phyloP scores from a whole-genome alignment of 164 flowering plant genomes.

The Saururus chinensis region DNA sequence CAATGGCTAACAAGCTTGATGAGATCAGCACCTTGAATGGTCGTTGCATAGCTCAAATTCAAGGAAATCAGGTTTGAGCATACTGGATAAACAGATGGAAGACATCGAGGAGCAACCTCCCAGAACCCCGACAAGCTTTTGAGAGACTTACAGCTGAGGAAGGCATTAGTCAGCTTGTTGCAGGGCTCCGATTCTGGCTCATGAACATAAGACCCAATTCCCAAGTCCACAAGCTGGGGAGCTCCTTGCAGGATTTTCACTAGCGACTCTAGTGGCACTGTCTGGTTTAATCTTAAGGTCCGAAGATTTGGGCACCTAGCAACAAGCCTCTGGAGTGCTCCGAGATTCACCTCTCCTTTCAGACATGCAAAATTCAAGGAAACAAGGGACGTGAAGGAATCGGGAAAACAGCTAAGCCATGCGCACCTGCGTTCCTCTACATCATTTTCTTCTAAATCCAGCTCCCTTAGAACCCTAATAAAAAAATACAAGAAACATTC shows the following conservation, averaged over 20 bases:
- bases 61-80: slow-evolving; percentile 51
- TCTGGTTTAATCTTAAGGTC: slow-evolving; percentile 52
- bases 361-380: slow-evolving; percentile 51
- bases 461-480: slow-evolving; percentile 49
- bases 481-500: neutral
- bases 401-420: slow-evolving; percentile 78
- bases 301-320: slow-evolving; percentile 52
- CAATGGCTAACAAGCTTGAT: slow-evolving; percentile 21
- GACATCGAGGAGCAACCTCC: slow-evolving; percentile 39
- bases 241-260: slow-evolving; percentile 44
- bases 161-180: slow-evolving; percentile 34
- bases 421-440: slow-evolving; percentile 43
- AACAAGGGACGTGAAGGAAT: slow-evolving; percentile 55
- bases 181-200: slow-evolving; percentile 32
- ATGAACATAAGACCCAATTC: slow-evolving; percentile 58
- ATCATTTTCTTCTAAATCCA: slow-evolving; percentile 51
- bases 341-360: slow-evolving; percentile 37
- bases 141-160: slow-evolving; percentile 39
- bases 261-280: slow-evolving; percentile 41
- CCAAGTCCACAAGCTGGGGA: slow-evolving; percentile 56
- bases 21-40: slow-evolving; percentile 44
- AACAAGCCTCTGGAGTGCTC: slow-evolving; percentile 58
- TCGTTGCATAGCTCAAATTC: slow-evolving; percentile 51
- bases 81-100: slow-evolving; percentile 48
- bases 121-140: slow-evolving; percentile 61